These are phyloP conservation scores for Trichoderma reesei DNA, from an alignment of 495 filamentous ascomycete genomes.

Conservation along the genomic window DNA sequence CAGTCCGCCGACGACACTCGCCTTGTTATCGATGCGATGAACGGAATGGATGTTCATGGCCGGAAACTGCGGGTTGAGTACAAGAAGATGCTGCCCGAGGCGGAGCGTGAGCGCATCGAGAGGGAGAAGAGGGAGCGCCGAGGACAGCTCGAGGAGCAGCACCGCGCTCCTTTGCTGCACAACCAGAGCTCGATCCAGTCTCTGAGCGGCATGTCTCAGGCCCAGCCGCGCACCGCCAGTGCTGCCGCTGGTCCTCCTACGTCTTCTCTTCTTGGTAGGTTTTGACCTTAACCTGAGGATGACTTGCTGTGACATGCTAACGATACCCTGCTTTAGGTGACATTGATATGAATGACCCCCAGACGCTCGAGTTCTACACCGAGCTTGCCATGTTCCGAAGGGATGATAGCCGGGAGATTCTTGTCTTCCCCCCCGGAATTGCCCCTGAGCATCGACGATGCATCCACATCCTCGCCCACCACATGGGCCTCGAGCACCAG, in stretches of 20 bases:
- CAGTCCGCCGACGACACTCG: slow-evolving; percentile 89
- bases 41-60: slow-evolving; percentile 91
- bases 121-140: slow-evolving; percentile 94
- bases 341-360: slow-evolving; percentile 85
- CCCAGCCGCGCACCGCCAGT: slow-evolving; percentile 14
- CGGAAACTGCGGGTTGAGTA: slow-evolving; percentile 93
- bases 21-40: slow-evolving; percentile 79
- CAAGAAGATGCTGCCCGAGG: slow-evolving; percentile 96
- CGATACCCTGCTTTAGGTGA: slow-evolving; percentile 35
- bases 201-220: slow-evolving; percentile 51
- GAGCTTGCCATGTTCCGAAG: slow-evolving; percentile 84
- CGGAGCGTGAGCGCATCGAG: slow-evolving; percentile 92
- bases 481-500: slow-evolving; percentile 82
- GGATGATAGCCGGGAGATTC: slow-evolving; percentile 61
- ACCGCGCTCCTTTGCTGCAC: slow-evolving; percentile 60
- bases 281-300: background rate
- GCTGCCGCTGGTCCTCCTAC: slow-evolving; percentile 9
- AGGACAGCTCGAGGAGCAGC: slow-evolving; percentile 94
- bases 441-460: slow-evolving; percentile 75
- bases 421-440: slow-evolving; percentile 73
- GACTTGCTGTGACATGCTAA: background rate
- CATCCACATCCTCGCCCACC: slow-evolving; percentile 89
- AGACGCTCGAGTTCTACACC: slow-evolving; percentile 78
- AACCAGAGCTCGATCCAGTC: slow-evolving; percentile 79
- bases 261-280: slow-evolving; percentile 3